Base-by-base conservation (phyloP, 2,329 filamentous ascomycete species). In the Hirsutella minnesotensis region DNA sequence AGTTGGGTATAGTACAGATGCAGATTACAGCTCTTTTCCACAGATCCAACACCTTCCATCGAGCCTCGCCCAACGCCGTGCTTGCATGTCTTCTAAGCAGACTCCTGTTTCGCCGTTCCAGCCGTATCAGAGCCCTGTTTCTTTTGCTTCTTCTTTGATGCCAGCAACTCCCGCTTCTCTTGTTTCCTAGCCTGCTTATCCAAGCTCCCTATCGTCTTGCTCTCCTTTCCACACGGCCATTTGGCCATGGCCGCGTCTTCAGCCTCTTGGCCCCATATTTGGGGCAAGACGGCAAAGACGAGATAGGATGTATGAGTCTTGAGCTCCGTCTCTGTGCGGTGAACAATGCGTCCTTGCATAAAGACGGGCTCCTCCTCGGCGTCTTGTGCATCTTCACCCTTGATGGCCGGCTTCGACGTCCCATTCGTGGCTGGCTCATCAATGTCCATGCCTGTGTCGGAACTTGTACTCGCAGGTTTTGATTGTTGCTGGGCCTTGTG, bases 271-370 rank as follows among this genome's bases (percentile, higher is more conserved):
- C 70, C 81, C 92, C 92, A 98, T 48, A 85, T 81, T 36, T 79
- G 73, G n/a, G 92, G 90, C 46, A 98, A 64, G 3, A 92, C 69
- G 0, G 92, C 92, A 66, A 98, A 98, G 4, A 94, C 84, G 4
- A 98, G 73, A 60, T 98, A 98, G n/a, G 85, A 92, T 0, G 92
- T 98, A 63, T 98, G 92, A 8, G 86, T 92, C 72, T 95, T 95
- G 46, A 96, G 67, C 56, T 98, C 92, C 0, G 80, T 68, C 65
- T 98, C 92, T 0, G 85, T 80, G 20, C 87, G 76, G 54, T 94
- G 86, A 24, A 87, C 73, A 34, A 96, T 56, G 22, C 78, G 76
- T 1, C 92, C 92, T 47, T 89, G 77, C 57, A 83, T 77, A 66
- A 81, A 94, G 1, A 75, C 60, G 47, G 85, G 79, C 12, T 60